These are phyloP conservation scores for Teratosphaeria nubilosa DNA, from an alignment of 2,329 filamentous ascomycete genomes.

Conservation along the genomic window DNA sequence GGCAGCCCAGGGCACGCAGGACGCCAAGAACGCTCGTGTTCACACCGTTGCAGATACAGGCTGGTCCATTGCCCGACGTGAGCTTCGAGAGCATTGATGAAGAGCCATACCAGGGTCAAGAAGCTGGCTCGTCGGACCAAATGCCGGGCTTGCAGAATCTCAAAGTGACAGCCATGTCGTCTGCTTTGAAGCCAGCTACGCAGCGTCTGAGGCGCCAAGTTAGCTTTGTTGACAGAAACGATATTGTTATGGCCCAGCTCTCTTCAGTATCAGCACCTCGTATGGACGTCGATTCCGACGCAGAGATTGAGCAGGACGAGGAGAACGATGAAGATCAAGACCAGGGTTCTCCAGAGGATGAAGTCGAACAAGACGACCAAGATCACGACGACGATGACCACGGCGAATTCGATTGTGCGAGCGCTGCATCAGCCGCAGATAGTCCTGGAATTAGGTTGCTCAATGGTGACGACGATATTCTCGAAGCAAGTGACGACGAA, in stretches of 20 bases:
- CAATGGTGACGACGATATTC: not conserved
- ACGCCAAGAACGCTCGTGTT: not conserved
- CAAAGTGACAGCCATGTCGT: not conserved
- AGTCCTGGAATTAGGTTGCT: not conserved
- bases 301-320: conserved; percentile 6
- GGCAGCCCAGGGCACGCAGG: not conserved
- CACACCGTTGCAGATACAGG: conserved; percentile 8
- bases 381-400: not conserved
- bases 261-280: conserved; percentile 18
- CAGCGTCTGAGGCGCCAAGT: conserved; percentile 3
- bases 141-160: not conserved
- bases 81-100: conserved; percentile 9
- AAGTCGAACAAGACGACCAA: not conserved
- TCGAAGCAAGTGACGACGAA: not conserved
- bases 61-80: conserved; percentile 19
- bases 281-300: conserved; percentile 2
- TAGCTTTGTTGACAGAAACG: conserved; percentile 13
- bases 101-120: conserved; percentile 4
- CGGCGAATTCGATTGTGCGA: not conserved
- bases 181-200: not conserved
- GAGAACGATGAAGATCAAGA: conserved; percentile 4
- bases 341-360: not conserved
- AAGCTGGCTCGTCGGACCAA: not conserved
- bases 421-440: not conserved
- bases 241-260: conserved; percentile 13